These are phyloP conservation scores for Neurospora crassa DNA, from an alignment of 2,329 filamentous ascomycete species.

Conservation along the genomic window DNA sequence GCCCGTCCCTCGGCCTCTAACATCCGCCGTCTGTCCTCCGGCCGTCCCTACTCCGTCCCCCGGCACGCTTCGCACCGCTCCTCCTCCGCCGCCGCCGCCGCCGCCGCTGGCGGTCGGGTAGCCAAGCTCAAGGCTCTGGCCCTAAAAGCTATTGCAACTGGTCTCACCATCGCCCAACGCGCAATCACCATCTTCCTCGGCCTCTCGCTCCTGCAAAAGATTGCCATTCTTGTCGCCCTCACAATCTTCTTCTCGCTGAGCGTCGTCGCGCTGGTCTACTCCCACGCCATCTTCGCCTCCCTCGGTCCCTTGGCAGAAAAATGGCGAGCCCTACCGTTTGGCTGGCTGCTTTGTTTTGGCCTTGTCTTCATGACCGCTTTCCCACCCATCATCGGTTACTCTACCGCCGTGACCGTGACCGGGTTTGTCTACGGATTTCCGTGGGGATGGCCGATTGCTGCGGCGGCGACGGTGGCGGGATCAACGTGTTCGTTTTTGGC, in stretches of 20 bases:
- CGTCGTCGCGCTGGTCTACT: conserved; percentile 67
- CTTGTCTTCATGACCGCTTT: conserved; percentile 71
- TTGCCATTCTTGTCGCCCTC: conserved; percentile 31
- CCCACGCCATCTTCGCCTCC: conserved; percentile 67
- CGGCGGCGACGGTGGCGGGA: conserved; percentile 65
- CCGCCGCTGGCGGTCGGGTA: background rate
- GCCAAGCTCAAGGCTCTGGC: background rate
- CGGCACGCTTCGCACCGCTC: conserved; percentile 3
- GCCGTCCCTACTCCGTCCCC: background rate
- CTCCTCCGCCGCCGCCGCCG: background rate
- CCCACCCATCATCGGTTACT: conserved; percentile 82
- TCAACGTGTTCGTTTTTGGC: conserved; percentile 72
- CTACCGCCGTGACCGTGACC: conserved; percentile 51
- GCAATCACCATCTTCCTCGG: conserved; percentile 8
- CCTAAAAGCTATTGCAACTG: background rate
- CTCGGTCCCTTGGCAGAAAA: conserved; percentile 63
- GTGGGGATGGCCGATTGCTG: conserved; percentile 71
- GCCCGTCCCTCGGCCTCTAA: conserved; percentile 5
- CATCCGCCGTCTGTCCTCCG: conserved; percentile 4
- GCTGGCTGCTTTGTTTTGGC: conserved; percentile 67
- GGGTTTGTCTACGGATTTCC: conserved; percentile 49
- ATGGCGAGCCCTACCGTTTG: conserved; percentile 66
- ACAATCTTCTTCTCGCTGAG: conserved; percentile 43
- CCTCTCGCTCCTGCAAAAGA: conserved; percentile 9
- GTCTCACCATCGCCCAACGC: background rate